A percentile compares a stretch with the other conserved stretches of the same genome.
These are phyloP conservation scores for Scutellaria galericulata DNA, from an alignment of 257 asterid species.

Conservation along the genomic window DNA sequence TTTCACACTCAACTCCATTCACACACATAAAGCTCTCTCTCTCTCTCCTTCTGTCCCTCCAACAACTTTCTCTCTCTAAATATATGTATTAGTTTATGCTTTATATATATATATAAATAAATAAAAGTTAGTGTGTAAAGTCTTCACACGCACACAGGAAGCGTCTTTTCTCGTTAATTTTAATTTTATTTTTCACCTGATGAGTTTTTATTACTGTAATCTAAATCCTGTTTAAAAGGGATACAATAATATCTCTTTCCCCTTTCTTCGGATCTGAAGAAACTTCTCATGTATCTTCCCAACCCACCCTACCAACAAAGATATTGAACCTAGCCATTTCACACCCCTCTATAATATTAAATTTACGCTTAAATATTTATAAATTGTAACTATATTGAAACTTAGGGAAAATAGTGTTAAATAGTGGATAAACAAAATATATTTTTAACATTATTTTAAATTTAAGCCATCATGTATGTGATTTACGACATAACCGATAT, in stretches of 20 bases:
- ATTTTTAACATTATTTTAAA: too few relatives aligned
- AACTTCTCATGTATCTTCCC: constrained; percentile 60
- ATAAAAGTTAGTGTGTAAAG: constrained; percentile 29
- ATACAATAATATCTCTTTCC: constrained; percentile 45
- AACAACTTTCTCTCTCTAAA: constrained; percentile 35
- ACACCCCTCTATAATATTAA: background rate
- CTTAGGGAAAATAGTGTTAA: too few relatives aligned
- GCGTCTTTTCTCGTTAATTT: constrained; percentile 31
- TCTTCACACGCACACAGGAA: constrained; percentile 51
- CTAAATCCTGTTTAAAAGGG: constrained; percentile 20
- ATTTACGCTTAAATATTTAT: too few relatives aligned
- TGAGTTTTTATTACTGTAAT: constrained; percentile 34
- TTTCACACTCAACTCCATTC: constrained; percentile 48
- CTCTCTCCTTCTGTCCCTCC: constrained; percentile 32
- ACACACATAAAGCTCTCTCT: constrained; percentile 37
- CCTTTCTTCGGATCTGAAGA: constrained; percentile 89
- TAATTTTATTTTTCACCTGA: constrained; percentile 36
- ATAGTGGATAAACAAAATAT: too few relatives aligned
- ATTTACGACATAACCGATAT: too few relatives aligned
- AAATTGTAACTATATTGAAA: too few relatives aligned
- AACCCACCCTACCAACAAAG: constrained; percentile 69
- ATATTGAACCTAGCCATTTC: constrained; percentile 50
- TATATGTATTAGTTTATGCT: constrained; percentile 16
- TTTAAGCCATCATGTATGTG: too few relatives aligned
- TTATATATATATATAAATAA: background rate